These are phyloP conservation scores for Panicum virgatum DNA, from an alignment of 202 grass and related monocot genomes.

Conservation along the genomic window DNA sequence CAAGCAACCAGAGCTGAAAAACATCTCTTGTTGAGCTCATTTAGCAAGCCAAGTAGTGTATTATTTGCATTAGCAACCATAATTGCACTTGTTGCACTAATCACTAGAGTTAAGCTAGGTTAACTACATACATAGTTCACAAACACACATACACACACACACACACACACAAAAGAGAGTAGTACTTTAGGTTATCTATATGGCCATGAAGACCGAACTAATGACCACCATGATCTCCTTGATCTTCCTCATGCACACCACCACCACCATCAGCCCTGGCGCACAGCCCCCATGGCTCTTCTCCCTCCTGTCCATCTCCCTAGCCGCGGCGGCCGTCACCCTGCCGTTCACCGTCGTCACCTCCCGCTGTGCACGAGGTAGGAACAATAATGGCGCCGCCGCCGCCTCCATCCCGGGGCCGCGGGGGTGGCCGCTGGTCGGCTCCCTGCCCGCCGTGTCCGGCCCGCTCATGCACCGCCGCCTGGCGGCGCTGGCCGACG, in stretches of 20 bases:
- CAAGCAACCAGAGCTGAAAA: conserved; percentile 8
- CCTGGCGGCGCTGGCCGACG: conserved; percentile 22
- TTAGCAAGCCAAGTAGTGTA: not conserved
- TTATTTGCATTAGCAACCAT: conserved; percentile 1
- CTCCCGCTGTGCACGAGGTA: not conserved
- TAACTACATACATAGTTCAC: not conserved
- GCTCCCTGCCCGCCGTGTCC: conserved; percentile 22
- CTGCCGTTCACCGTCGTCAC: not conserved
- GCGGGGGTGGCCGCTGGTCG: conserved; percentile 41
- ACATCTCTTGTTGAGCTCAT: not conserved
- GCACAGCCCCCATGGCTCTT: not conserved
- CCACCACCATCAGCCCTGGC: not conserved
- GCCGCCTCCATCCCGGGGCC: conserved; percentile 25
- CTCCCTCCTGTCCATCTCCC: not conserved
- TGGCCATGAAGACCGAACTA: conserved; percentile 22
- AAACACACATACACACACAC: not conserved
- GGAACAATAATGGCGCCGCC: not conserved
- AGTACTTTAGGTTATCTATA: not conserved
- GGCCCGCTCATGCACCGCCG: conserved; percentile 45
- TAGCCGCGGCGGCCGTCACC: not conserved
- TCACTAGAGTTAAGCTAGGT: not conserved
- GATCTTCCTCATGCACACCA: conserved; percentile 4
- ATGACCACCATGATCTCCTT: conserved; percentile 16
- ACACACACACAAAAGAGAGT: not conserved
- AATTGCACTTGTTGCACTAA: not conserved